A percentile compares a stretch with the other conserved stretches of the same genome.
Conservation (phyloP, 2,329 filamentous ascomycete genomes). For the Colletotrichum kahawae region DNA sequence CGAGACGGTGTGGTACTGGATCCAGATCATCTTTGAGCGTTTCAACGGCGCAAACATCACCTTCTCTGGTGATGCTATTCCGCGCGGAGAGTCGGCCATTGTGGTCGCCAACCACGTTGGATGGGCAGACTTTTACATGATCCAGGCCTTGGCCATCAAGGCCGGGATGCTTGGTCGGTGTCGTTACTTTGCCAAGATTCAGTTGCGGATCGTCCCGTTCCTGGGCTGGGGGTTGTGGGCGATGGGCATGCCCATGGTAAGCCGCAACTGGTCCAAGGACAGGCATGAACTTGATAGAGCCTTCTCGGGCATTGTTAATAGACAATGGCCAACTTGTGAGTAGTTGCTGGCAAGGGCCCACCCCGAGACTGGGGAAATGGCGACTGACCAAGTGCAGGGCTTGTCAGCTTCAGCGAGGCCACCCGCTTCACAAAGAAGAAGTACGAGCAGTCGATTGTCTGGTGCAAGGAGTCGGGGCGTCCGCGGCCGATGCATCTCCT, state of each 20-base stretch:
- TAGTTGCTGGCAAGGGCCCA: constrained; percentile 18
- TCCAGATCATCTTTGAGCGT: constrained; percentile 61
- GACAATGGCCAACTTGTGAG: constrained; percentile 63
- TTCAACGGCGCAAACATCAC: constrained; percentile 59
- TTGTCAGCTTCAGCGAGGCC: constrained; percentile 69
- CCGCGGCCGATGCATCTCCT: constrained; percentile 62
- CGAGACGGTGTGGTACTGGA: constrained; percentile 58
- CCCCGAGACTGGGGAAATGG: neutral
- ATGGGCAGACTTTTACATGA: constrained; percentile 70
- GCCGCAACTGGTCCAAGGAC: constrained; percentile 63
- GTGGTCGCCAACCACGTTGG: constrained; percentile 65
- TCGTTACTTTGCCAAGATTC: constrained; percentile 66
- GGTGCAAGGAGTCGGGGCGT: constrained; percentile 55
- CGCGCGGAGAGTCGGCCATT: constrained; percentile 61
- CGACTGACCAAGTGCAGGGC: constrained; percentile 47
- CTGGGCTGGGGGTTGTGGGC: constrained; percentile 69
- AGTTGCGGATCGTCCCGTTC: constrained; percentile 63
- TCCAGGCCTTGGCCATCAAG: constrained; percentile 60
- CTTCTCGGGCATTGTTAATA: constrained; percentile 57
- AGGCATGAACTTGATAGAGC: constrained; percentile 60
- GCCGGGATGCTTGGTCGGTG: constrained; percentile 65
- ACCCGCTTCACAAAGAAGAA: constrained; percentile 62
- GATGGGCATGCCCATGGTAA: constrained; percentile 69
- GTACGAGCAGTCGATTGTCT: constrained; percentile 53
- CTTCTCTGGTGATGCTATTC: constrained; percentile 57